A percentile compares a stretch with the other conserved stretches of the same genome.
Conservation (phyloP, 1,284 basidiomycete species). For the Porodaedalea pini region DNA sequence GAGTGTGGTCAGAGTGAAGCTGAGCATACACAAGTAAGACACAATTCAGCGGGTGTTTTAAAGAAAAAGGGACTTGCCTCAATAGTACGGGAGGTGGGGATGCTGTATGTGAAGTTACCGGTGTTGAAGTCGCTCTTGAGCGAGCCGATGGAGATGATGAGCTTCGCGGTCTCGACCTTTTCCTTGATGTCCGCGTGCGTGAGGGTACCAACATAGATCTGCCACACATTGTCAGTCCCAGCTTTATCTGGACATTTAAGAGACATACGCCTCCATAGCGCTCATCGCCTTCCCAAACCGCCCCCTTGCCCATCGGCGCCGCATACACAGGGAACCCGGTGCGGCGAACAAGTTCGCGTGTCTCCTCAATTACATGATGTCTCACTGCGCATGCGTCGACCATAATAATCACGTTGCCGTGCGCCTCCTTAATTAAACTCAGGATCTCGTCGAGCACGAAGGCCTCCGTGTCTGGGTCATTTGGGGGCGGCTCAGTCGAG, state of each 20-base stretch:
- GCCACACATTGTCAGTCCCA: slow-evolving; percentile 5
- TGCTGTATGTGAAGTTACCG: slow-evolving; percentile 76
- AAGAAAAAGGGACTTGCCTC: slow-evolving; percentile 44
- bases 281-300: slow-evolving; percentile 73
- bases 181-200: slow-evolving; percentile 70
- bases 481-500: slow-evolving; percentile 44
- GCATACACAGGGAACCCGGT: slow-evolving; percentile 78
- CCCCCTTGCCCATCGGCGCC: slow-evolving; percentile 88
- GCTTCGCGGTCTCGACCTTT: slow-evolving; percentile 77
- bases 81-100: slow-evolving; percentile 56
- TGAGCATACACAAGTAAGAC: slow-evolving; percentile 31
- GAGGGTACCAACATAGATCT: slow-evolving; percentile 83
- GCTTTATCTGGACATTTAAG: slow-evolving; percentile 8
- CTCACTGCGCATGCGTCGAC: slow-evolving; percentile 87
- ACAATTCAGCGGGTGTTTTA: slow-evolving; percentile 14
- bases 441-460: slow-evolving; percentile 76
- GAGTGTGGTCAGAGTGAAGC: slow-evolving; percentile 82
- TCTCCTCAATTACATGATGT: slow-evolving; percentile 69
- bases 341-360: slow-evolving; percentile 64
- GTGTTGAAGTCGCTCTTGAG: slow-evolving; percentile 91
- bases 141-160: slow-evolving; percentile 80
- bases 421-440: slow-evolving; percentile 57
- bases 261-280: slow-evolving; percentile 83
- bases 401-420: slow-evolving; percentile 65
- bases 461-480: slow-evolving; percentile 59